A percentile compares a stretch with the other conserved stretches of the same genome.
Evolutionary conservation across 1,139 yeast species (phyloP).

Genomic region (Kodamaea anthophila): DNA sequence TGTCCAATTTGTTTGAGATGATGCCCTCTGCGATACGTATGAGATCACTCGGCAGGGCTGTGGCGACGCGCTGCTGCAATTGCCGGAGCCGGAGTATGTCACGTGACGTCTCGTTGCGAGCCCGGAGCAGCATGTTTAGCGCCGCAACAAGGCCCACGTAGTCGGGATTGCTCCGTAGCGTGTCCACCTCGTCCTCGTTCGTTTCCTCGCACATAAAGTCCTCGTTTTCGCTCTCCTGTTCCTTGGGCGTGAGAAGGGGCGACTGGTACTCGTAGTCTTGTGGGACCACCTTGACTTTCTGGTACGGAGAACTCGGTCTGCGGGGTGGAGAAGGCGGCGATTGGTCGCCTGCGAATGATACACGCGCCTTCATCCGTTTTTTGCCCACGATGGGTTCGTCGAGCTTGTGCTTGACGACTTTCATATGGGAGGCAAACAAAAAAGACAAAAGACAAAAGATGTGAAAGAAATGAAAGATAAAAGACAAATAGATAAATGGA

Average conservation of each 20-base stretch:
- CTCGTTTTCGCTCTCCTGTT: conserved; percentile 31
- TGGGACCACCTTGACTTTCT: conserved; percentile 1
- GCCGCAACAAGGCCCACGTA: conserved; percentile 34
- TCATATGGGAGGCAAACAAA: too few relatives aligned
- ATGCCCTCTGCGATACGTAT: conserved; percentile 25
- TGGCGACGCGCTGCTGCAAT: conserved; percentile 13
- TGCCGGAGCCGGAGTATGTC: conserved; percentile 31
- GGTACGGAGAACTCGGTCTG: conserved; percentile 6
- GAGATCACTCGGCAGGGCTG: conserved; percentile 17
- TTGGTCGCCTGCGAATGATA: conserved; percentile 1
- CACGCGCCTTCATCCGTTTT: conserved; percentile 9
- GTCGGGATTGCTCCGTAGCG: conserved; percentile 30
- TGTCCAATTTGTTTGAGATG: conserved; percentile 24
- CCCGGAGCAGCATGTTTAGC: conserved; percentile 24
- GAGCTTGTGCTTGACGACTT: conserved; percentile 21
- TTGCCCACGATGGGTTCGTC: conserved; percentile 33
- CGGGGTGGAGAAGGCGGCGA: conserved; percentile 1
- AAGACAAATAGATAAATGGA: too few relatives aligned
- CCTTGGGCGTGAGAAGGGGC: conserved; percentile 41
- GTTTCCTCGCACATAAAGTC: conserved; percentile 2
- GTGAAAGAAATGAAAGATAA: too few relatives aligned
- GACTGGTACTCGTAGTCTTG: conserved; percentile 22
- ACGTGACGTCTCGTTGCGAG: conserved; percentile 20
- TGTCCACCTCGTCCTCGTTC: not conserved
- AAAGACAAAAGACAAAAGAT: too few relatives aligned